Evolutionary conservation across 345 rosid genomes (phyloP), one percentile per base, ranked within the genome.

Genomic region (Luvunga scandens): DNA sequence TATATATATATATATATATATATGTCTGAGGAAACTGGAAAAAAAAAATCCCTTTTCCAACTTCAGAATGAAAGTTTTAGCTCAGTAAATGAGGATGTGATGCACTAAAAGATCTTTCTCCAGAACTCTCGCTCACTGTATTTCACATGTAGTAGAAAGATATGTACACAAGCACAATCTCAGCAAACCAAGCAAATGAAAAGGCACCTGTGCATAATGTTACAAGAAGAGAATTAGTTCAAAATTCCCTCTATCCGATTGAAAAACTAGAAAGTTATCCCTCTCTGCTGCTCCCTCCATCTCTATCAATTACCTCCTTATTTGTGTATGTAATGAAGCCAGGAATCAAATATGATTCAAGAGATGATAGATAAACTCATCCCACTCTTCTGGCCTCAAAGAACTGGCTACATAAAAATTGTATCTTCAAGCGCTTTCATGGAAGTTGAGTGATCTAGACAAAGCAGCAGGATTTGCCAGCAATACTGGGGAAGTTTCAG

Each of bases 401-500:
- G 65, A 69, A 30, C 59, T 4, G 39, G 28, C 38, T 57, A 30
- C 61, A 31, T 36, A 53, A 63, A 14, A 82, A 16, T 25, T 18
- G 19, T 42, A 12, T 28, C 19, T 72, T 86, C 83, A 92, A 71
- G 78, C 73, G 75, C 71, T 87, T 84, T 92, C 97, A 34, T 85
- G 97, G 87, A 94, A 94, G 82, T 84, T 86, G 64, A 85, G 73
- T 53, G 97, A 93, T 81, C 98, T 88, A 70, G 94, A 94, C 83
- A 93, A 72, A 56, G 98, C 97, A 28, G 97, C 97, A 13, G 98
- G 98, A 81, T 94, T 94, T 61, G 97, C 97, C 27, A 38, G 73
- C 75, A 83, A 79, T 13, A 78, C 76, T 5, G 87, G 85, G n/a
- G 90, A 81, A 42, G 86, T 59, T 64, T 91, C 87, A 1, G 83